A percentile compares a stretch with the other conserved stretches of the same genome.
Evolutionary conservation across 2,329 filamentous ascomycete genomes (phyloP).

Genomic region (Rhexocercosporidium sp.): DNA sequence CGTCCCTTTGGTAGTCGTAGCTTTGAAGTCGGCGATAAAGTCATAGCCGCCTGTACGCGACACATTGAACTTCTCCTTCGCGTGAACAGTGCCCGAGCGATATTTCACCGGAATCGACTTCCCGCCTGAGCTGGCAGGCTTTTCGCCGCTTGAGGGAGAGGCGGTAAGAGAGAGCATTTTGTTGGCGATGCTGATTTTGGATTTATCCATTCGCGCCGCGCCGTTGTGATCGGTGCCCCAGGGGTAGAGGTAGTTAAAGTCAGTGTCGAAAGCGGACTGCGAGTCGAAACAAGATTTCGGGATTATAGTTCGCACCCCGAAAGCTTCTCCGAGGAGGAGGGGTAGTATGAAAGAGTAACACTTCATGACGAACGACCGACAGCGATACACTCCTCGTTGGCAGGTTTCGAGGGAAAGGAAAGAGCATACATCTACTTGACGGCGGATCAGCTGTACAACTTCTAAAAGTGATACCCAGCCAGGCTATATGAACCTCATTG

Average conservation of each 20-base stretch:
- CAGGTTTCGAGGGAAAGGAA: neutral
- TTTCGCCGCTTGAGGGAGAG: conserved; percentile 29
- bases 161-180: conserved; percentile 28
- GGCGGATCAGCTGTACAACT: neutral
- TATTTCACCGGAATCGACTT: conserved; percentile 52
- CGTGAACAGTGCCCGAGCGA: conserved; percentile 49
- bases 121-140: conserved; percentile 39
- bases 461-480: neutral
- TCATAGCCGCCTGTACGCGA: conserved; percentile 46
- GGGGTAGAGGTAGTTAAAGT: conserved; percentile 59
- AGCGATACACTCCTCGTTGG: neutral
- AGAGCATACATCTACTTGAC: neutral
- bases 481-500: neutral
- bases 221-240: conserved; percentile 65
- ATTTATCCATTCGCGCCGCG: conserved; percentile 57
- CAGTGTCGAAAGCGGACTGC: conserved; percentile 46
- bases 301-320: conserved; percentile 43
- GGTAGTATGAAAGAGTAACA: neutral
- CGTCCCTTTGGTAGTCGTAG: conserved; percentile 48
- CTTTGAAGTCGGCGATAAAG: conserved; percentile 47
- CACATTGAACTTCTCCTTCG: conserved; percentile 49
- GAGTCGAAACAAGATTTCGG: conserved; percentile 47
- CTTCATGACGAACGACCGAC: neutral
- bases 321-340: neutral
- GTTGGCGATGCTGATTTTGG: conserved; percentile 48